A percentile compares a stretch with the other conserved stretches of the same genome.
Evolutionary conservation across 1,284 basidiomycete species (phyloP).

Genomic region (Moniliophthora roreri): DNA sequence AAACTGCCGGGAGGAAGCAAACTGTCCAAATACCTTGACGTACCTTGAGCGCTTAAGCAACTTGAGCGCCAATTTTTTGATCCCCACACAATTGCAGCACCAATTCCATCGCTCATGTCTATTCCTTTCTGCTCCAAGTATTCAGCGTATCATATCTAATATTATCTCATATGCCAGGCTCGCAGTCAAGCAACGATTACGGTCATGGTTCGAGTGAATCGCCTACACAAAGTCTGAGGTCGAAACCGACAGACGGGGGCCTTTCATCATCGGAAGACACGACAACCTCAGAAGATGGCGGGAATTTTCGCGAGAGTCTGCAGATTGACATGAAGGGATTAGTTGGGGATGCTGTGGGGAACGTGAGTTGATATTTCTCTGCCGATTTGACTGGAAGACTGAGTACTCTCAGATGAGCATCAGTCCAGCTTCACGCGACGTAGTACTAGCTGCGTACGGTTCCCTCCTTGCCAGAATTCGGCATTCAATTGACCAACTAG

Average conservation of each 20-base stretch:
- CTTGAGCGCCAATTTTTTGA: no score
- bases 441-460: conserved; percentile 77
- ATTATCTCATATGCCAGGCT: no score
- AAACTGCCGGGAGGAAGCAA: no score
- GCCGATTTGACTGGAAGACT: background rate
- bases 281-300: conserved; percentile 45
- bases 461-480: background rate
- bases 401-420: conserved; percentile 68
- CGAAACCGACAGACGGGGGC: background rate
- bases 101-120: no score
- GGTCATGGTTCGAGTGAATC: no score
- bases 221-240: no score
- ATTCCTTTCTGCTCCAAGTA: no score
- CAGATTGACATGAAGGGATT: conserved; percentile 77
- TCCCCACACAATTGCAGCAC: no score
- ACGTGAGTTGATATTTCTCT: conserved; percentile 48
- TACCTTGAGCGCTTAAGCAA: no score
- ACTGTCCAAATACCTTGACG: no score
- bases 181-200: no score
- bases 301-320: conserved; percentile 54
- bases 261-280: conserved; percentile 2
- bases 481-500: conserved; percentile 6
- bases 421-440: conserved; percentile 75
- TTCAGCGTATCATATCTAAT: no score
- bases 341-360: conserved; percentile 80